Conservation (phyloP, 2,329 filamentous ascomycete genomes). For the Ustilaginoidea virens region DNA sequence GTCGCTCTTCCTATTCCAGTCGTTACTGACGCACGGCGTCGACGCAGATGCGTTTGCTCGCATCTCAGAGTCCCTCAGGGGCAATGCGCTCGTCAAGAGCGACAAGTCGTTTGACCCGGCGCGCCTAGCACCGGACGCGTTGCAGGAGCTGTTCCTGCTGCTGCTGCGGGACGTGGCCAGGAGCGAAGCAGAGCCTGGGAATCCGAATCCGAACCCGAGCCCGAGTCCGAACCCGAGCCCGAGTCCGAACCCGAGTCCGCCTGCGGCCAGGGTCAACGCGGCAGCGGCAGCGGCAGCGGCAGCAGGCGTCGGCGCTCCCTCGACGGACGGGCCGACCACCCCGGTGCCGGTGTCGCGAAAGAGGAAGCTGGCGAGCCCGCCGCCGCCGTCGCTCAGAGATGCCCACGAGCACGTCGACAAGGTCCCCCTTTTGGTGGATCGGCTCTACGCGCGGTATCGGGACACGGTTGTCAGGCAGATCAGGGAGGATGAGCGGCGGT, state of each 20-base stretch:
- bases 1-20: slow-evolving; percentile 73
- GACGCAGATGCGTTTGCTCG: slow-evolving; percentile 49
- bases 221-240: neutral
- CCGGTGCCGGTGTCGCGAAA: slow-evolving; percentile 52
- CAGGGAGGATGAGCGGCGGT: slow-evolving; percentile 55
- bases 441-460: slow-evolving; percentile 62
- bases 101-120: slow-evolving; percentile 56
- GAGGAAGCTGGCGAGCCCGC: slow-evolving; percentile 55
- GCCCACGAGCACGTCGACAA: slow-evolving; percentile 50
- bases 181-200: slow-evolving; percentile 26
- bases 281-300: neutral
- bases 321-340: slow-evolving; percentile 29
- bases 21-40: slow-evolving; percentile 52
- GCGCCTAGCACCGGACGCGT: slow-evolving; percentile 60
- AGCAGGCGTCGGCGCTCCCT: neutral
- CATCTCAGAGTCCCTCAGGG: slow-evolving; percentile 61
- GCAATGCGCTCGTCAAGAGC: slow-evolving; percentile 56
- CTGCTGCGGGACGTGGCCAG: slow-evolving; percentile 60
- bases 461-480: slow-evolving; percentile 56
- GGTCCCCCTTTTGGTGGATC: slow-evolving; percentile 54
- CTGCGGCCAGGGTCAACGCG: neutral
- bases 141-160: slow-evolving; percentile 64
- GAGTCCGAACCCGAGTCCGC: slow-evolving; percentile 7
- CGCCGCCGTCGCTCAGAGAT: slow-evolving; percentile 49
- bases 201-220: slow-evolving; percentile 1